Evolutionary conservation across 2,329 filamentous ascomycete genomes (phyloP).

Genomic region (Akanthomyces lecanii): DNA sequence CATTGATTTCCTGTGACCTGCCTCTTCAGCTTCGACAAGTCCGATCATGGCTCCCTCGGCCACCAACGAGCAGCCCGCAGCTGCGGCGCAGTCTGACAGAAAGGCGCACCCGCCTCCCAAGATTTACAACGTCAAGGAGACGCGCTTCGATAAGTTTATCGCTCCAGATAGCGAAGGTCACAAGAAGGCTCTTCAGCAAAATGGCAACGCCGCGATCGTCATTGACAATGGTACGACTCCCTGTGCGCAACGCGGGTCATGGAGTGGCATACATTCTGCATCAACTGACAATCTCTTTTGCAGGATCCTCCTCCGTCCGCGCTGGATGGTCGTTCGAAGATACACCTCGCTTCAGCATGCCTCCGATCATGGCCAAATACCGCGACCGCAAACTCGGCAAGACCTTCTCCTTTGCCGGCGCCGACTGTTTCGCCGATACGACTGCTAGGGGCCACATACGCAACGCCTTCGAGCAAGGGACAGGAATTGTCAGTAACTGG

Average conservation of each 20-base stretch:
- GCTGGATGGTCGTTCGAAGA: slow-evolving; percentile 95
- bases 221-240: slow-evolving; percentile 84
- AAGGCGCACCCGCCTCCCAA: slow-evolving; percentile 49
- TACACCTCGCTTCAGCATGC: slow-evolving; percentile 72
- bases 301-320: slow-evolving; percentile 82
- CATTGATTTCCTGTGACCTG: background rate
- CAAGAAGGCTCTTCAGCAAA: slow-evolving; percentile 57
- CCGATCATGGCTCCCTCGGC: slow-evolving; percentile 50
- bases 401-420: slow-evolving; percentile 87
- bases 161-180: slow-evolving; percentile 63
- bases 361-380: slow-evolving; percentile 91
- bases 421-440: slow-evolving; percentile 91
- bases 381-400: slow-evolving; percentile 89
- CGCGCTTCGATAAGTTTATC: slow-evolving; percentile 54
- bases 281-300: background rate
- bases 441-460: slow-evolving; percentile 87
- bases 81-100: slow-evolving; percentile 28
- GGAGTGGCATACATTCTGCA: background rate
- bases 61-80: slow-evolving; percentile 40
- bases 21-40: slow-evolving; percentile 5
- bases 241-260: background rate
- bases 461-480: slow-evolving; percentile 85
- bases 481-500: slow-evolving; percentile 93
- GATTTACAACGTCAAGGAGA: slow-evolving; percentile 59
- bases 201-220: slow-evolving; percentile 71